Conservation (phyloP, 1,139 yeast genomes). For the Taphrina betulina region DNA sequence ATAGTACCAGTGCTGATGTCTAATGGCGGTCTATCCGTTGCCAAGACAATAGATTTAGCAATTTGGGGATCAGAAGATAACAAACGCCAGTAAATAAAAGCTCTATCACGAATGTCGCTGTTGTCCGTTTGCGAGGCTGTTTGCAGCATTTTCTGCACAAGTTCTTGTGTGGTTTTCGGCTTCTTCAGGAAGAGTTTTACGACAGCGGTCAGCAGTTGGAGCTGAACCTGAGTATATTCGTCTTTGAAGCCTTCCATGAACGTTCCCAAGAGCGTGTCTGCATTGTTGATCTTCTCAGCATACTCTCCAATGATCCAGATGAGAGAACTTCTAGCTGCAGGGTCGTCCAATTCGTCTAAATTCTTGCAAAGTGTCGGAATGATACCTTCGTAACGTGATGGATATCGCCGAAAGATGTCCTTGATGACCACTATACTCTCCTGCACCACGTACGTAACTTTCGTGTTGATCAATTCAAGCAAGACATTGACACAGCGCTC, state of each 20-base stretch:
- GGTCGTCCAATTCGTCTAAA: conserved; percentile 58
- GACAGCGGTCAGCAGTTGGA: conserved; percentile 69
- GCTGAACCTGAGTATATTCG: conserved; percentile 72
- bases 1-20: conserved; percentile 63
- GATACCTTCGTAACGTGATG: conserved; percentile 64
- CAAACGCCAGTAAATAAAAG: conserved; percentile 91
- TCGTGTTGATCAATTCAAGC: conserved; percentile 70
- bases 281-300: conserved; percentile 66
- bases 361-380: conserved; percentile 68
- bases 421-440: conserved; percentile 73
- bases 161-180: conserved; percentile 49
- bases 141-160: conserved; percentile 71
- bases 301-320: conserved; percentile 90
- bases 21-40: conserved; percentile 64
- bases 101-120: conserved; percentile 91
- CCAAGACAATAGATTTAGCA: conserved; percentile 55
- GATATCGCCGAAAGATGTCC: conserved; percentile 77
- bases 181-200: conserved; percentile 67
- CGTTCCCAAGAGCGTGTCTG: conserved; percentile 49
- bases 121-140: conserved; percentile 79
- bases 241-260: conserved; percentile 67
- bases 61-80: conserved; percentile 60
- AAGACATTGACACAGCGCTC: conserved; percentile 74
- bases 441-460: conserved; percentile 74
- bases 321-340: conserved; percentile 70